Percentiles rank a stretch among this genome's conserved stretches.
Conservation (phyloP, 2,329 filamentous ascomycete genomes). For the Arthrobotrys sphaeroides region DNA sequence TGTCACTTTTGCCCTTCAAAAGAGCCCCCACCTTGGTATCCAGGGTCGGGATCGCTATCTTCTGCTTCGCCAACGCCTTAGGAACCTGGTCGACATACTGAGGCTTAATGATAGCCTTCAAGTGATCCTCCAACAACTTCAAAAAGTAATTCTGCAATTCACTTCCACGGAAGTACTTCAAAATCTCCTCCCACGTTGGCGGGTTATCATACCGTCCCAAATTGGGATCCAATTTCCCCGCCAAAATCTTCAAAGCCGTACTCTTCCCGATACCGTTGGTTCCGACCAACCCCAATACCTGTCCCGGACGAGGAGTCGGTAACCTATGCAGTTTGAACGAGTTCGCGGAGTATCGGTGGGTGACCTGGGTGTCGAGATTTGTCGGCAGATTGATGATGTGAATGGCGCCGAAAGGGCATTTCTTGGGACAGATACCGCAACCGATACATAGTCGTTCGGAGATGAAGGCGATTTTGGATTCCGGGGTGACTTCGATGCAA, state of each 20-base stretch:
- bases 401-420: constrained; percentile 93
- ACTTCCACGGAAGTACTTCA: constrained; percentile 97
- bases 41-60: constrained; percentile 68
- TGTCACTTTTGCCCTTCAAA: constrained; percentile 77
- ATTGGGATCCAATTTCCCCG: constrained; percentile 98
- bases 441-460: constrained; percentile 95
- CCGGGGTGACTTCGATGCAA: constrained; percentile 89
- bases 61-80: constrained; percentile 79
- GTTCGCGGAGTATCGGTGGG: constrained; percentile 98
- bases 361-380: constrained; percentile 97
- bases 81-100: constrained; percentile 99
- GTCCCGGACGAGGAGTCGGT: constrained; percentile 92
- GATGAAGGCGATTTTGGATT: constrained; percentile 96
- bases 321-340: constrained; percentile 99
- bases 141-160: constrained; percentile 99
- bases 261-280: constrained; percentile 99
- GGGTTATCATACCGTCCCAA: constrained; percentile 94
- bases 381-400: constrained; percentile 99
- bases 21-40: constrained; percentile 73
- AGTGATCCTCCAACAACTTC: constrained; percentile 93
- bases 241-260: constrained; percentile 98
- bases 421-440: constrained; percentile 99
- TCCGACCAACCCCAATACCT: constrained; percentile 94
- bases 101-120: constrained; percentile 98
- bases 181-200: constrained; percentile 98